These are phyloP conservation scores for Geoglossum cookeanum DNA, from an alignment of 2,329 filamentous ascomycete genomes.

Conservation along the genomic window DNA sequence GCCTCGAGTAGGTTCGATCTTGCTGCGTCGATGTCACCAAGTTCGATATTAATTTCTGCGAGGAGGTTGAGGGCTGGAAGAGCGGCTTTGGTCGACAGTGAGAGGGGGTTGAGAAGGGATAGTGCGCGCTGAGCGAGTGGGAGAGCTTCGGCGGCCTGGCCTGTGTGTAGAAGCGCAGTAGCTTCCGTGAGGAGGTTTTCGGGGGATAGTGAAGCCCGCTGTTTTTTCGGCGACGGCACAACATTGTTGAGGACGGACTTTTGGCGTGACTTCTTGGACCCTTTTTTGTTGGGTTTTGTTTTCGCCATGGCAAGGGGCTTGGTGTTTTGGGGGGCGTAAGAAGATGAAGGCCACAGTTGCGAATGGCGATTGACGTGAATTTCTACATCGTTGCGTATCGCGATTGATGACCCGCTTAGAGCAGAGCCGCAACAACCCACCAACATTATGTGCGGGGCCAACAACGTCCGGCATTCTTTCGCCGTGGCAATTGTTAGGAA, in stretches of 20 bases:
- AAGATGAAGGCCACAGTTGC: conserved; percentile 9
- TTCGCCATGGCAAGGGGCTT: conserved; percentile 27
- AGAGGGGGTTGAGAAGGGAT: conserved; percentile 19
- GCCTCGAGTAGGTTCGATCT: conserved; percentile 53
- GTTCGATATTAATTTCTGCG: conserved; percentile 64
- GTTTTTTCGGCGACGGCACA: conserved; percentile 19
- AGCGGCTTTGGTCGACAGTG: conserved; percentile 21
- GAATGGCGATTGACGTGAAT: conserved; percentile 4
- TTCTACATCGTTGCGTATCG: conserved; percentile 6
- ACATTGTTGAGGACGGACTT: conserved; percentile 26
- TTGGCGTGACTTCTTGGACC: conserved; percentile 20
- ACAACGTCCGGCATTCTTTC: conserved; percentile 1
- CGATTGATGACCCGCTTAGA: background rate
- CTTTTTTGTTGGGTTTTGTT: conserved; percentile 27
- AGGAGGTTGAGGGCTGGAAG: conserved; percentile 55
- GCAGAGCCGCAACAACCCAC: conserved; percentile 3
- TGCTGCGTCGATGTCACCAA: conserved; percentile 63
- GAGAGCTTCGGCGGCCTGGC: conserved; percentile 37
- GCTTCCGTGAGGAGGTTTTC: conserved; percentile 37
- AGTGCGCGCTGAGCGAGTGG: conserved; percentile 34
- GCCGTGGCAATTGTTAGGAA: conserved; percentile 8
- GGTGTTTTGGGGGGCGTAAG: background rate
- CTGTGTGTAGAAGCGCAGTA: conserved; percentile 35
- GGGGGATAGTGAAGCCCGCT: conserved; percentile 26
- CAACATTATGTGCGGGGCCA: background rate